Percentiles rank a stretch among this genome's conserved stretches.
phyloP scores from a whole-genome alignment of 768 basidiomycete genomes.

The Chalciporus sphaerocephalus region DNA sequence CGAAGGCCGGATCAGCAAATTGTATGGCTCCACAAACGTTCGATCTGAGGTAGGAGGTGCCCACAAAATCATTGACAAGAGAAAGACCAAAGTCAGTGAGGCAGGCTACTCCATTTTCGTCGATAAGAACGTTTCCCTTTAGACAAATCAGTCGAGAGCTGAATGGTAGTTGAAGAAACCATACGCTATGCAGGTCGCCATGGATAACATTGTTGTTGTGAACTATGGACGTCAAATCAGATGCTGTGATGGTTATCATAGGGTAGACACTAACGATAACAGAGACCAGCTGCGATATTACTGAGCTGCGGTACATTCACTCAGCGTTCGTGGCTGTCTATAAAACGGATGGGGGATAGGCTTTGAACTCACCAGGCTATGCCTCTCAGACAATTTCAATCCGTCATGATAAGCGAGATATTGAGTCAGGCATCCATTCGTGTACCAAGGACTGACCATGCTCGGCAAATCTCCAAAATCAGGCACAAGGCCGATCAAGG shows the following conservation, averaged over 20 bases:
- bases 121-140: conserved; percentile 42
- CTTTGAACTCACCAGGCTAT: conserved; percentile 11
- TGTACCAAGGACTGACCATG: conserved; percentile 33
- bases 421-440: conserved; percentile 21
- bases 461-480: conserved; percentile 29
- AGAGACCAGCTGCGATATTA: conserved; percentile 21
- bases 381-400: not conserved
- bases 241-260: not conserved
- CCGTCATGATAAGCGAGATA: conserved; percentile 14
- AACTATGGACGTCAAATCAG: conserved; percentile 10
- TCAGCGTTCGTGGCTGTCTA: not conserved
- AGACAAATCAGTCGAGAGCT: not conserved
- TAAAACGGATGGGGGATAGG: not conserved
- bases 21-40: conserved; percentile 36
- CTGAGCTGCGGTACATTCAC: conserved; percentile 9
- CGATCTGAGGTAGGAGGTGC: conserved; percentile 32
- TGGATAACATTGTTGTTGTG: conserved; percentile 27
- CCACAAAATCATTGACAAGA: conserved; percentile 22
- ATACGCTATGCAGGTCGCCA: conserved; percentile 36
- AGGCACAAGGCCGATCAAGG: conserved; percentile 27
- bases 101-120: conserved; percentile 36
- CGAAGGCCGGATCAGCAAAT: conserved; percentile 42
- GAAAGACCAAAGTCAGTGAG: conserved; percentile 48
- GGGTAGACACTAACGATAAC: conserved; percentile 16
- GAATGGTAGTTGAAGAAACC: not conserved